Evolutionary conservation across 805 yeast genomes (phyloP).

Genomic region (Candida michaelii): DNA sequence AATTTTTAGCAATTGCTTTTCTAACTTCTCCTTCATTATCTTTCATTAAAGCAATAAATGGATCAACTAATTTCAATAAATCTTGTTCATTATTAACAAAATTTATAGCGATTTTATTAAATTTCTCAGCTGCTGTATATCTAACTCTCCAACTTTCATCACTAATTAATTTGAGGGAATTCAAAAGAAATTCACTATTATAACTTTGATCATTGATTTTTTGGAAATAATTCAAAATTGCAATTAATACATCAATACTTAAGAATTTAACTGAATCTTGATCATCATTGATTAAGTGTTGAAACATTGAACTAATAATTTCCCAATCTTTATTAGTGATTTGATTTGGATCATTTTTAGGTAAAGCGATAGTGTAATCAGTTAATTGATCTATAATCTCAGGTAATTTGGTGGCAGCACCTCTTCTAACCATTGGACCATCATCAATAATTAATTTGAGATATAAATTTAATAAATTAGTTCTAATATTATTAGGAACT

Average conservation of each 20-base stretch:
- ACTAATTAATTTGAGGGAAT: constrained; percentile 67
- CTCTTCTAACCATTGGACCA: constrained; percentile 96
- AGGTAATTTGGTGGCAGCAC: constrained; percentile 87
- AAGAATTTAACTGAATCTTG: constrained; percentile 95
- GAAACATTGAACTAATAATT: constrained; percentile 77
- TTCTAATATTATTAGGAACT: constrained; percentile 55
- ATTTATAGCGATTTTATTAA: constrained; percentile 67
- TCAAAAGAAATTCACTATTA: constrained; percentile 59
- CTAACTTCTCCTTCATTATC: constrained; percentile 97
- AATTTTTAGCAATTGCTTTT: constrained; percentile 88
- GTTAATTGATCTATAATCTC: constrained; percentile 57
- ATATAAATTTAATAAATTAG: constrained; percentile 64
- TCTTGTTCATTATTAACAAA: constrained; percentile 59
- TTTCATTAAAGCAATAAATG: constrained; percentile 74
- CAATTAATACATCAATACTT: constrained; percentile 81
- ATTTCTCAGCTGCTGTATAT: constrained; percentile 96
- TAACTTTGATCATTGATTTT: constrained; percentile 56
- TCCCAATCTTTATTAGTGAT: constrained; percentile 70
- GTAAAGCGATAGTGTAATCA: constrained; percentile 30
- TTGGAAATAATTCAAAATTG: constrained; percentile 72
- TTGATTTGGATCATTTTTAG: constrained; percentile 31
- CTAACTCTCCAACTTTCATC: constrained; percentile 99
- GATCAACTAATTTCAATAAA: constrained; percentile 60
- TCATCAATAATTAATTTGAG: constrained; percentile 80
- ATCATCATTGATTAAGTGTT: constrained; percentile 71